These are phyloP conservation scores for Chamaecyparis obtusa DNA, from an alignment of 75 land plant species.

Conservation along the genomic window DNA sequence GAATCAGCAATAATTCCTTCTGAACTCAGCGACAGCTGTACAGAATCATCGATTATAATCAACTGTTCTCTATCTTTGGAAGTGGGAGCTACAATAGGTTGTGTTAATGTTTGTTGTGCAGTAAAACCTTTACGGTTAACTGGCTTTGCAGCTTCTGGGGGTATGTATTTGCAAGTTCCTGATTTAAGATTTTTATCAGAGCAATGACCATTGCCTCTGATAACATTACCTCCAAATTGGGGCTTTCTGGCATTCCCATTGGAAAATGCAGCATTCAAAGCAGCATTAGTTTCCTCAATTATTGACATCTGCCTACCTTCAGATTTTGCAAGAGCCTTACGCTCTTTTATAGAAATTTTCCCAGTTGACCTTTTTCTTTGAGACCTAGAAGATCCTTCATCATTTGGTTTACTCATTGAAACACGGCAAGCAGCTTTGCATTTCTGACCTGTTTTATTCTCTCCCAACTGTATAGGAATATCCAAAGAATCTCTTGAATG, in stretches of 20 bases:
- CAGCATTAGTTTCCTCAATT: slow-evolving; percentile 2
- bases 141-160: not conserved
- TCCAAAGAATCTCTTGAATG: not conserved
- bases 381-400: not conserved
- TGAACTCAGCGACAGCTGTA: not conserved
- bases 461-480: not conserved
- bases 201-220: not conserved
- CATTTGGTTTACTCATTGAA: not conserved
- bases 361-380: not conserved
- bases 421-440: not conserved
- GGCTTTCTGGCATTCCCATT: not conserved
- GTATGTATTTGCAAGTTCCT: not conserved
- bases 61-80: not conserved
- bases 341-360: not conserved
- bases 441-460: not conserved
- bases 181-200: not conserved
- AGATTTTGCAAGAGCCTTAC: not conserved
- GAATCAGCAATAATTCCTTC: not conserved
- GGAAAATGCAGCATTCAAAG: not conserved
- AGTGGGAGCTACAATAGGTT: not conserved
- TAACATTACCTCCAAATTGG: not conserved
- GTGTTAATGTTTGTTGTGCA: not conserved
- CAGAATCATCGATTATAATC: not conserved
- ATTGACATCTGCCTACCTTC: not conserved
- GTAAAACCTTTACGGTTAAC: not conserved